A percentile compares a stretch with the other conserved stretches of the same genome.
These are phyloP conservation scores for Avena atlantica DNA, from an alignment of 176 grass and related monocot species.

Conservation along the genomic window DNA sequence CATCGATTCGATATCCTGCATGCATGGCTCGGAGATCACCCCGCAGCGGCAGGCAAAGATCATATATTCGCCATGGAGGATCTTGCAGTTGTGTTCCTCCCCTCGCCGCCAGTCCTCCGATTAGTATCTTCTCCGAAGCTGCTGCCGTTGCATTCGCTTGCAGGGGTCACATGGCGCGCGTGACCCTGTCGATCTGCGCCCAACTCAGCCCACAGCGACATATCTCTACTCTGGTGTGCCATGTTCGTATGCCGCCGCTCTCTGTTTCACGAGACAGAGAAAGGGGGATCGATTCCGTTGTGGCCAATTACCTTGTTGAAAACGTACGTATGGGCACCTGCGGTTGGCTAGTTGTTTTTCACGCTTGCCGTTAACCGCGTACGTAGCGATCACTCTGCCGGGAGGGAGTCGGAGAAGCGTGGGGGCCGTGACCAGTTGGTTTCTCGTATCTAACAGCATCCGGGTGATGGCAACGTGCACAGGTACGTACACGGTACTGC, in stretches of 20 bases:
- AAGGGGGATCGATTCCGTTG: constrained; percentile 8
- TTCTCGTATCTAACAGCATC: constrained; percentile 48
- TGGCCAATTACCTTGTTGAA: constrained; percentile 31
- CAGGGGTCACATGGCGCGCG: constrained; percentile 38
- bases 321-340: too few species aligned
- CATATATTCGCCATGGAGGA: neutral
- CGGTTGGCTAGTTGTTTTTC: too few species aligned
- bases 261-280: constrained; percentile 11
- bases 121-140: constrained; percentile 35
- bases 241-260: neutral
- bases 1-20: neutral
- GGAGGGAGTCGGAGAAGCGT: constrained; percentile 22
- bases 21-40: neutral
- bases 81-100: neutral
- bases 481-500: neutral
- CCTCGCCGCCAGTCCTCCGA: neutral
- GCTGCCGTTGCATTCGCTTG: neutral
- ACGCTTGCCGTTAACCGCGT: too few species aligned
- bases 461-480: constrained; percentile 39
- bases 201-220: constrained; percentile 34
- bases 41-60: neutral
- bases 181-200: constrained; percentile 35
- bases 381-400: constrained; percentile 17
- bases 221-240: neutral
- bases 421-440: constrained; percentile 33